These are phyloP conservation scores for Naganishia friedmannii DNA, from an alignment of 768 basidiomycete genomes.

Conservation along the genomic window DNA sequence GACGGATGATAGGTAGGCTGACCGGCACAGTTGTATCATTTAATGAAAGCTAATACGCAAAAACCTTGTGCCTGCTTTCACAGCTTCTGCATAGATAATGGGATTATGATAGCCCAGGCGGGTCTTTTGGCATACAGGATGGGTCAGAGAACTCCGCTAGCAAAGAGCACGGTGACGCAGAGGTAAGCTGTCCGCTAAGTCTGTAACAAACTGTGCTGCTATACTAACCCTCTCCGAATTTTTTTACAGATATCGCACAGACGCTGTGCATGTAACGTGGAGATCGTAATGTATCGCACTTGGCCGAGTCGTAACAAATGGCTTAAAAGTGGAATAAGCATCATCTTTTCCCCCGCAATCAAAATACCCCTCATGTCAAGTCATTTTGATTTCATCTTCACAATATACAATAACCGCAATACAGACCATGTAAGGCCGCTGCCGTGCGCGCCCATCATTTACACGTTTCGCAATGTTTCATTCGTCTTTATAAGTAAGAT, in stretches of 20 bases:
- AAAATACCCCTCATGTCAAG: not conserved
- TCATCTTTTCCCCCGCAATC: not conserved
- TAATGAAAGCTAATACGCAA: not conserved
- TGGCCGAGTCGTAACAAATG: no score
- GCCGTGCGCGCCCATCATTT: not conserved
- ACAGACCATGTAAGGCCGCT: not conserved
- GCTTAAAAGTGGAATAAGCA: not conserved
- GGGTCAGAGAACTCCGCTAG: constrained; percentile 74
- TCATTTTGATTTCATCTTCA: not conserved
- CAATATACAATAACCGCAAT: not conserved
- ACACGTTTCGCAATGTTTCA: not conserved
- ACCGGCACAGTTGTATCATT: not conserved
- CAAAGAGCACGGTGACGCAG: constrained; percentile 86
- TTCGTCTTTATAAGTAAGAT: not conserved
- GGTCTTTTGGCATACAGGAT: constrained; percentile 86
- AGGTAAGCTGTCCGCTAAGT: constrained; percentile 58
- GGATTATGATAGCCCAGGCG: constrained; percentile 99
- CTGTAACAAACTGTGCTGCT: not conserved
- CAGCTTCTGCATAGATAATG: constrained; percentile 98
- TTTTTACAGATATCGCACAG: constrained; percentile 76
- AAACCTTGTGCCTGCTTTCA: not conserved
- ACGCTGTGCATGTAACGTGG: constrained; percentile 90
- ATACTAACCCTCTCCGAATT: not conserved
- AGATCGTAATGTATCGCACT: constrained; percentile 56
- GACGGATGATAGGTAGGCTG: constrained; percentile 80